Conservation (phyloP, 2,329 filamentous ascomycete species). For the Pseudogymnoascus sp. region DNA sequence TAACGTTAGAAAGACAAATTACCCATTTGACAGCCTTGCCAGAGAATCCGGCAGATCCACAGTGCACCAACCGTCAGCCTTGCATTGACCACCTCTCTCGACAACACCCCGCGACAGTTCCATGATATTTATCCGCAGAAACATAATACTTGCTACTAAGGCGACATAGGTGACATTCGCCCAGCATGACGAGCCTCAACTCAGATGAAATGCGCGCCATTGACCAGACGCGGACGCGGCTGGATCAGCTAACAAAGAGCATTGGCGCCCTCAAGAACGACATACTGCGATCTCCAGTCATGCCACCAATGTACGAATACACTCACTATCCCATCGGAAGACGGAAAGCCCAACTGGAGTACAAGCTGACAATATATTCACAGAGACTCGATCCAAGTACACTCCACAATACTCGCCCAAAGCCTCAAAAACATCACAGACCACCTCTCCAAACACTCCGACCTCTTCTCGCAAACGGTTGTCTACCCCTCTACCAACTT, state of each 20-base stretch:
- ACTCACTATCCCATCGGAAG: neutral
- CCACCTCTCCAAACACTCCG: constrained; percentile 56
- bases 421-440: constrained; percentile 62
- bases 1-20: neutral
- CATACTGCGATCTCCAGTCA: constrained; percentile 54
- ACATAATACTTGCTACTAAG: neutral
- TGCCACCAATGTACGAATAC: constrained; percentile 56
- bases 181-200: neutral
- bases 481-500: constrained; percentile 71
- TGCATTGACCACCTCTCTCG: neutral
- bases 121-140: neutral
- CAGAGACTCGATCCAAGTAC: constrained; percentile 66
- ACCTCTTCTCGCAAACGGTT: constrained; percentile 62
- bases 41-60: neutral
- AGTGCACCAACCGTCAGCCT: neutral
- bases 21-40: neutral
- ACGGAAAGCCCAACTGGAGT: neutral
- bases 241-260: constrained; percentile 62
- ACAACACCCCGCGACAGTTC: neutral
- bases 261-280: constrained; percentile 57
- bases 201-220: constrained; percentile 58
- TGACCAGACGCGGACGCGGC: constrained; percentile 61
- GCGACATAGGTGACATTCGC: neutral
- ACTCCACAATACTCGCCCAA: constrained; percentile 61
- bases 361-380: constrained; percentile 12